Evolutionary conservation across 768 basidiomycete species (phyloP).

Genomic region (Russula brevipes): DNA sequence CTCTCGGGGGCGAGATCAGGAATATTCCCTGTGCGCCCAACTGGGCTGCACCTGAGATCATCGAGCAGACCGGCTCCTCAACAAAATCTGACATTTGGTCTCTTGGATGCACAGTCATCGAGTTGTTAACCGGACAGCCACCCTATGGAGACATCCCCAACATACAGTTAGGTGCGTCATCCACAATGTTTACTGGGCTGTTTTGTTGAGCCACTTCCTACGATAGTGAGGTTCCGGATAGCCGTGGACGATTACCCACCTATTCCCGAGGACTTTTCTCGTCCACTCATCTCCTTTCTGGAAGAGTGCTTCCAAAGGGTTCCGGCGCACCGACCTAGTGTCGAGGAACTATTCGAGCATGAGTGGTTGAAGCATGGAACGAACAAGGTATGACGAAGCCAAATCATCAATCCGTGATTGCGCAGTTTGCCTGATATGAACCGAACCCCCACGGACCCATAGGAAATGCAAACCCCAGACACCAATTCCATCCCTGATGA

Average conservation of each 20-base stretch:
- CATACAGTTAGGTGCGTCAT: neutral
- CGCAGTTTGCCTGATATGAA: neutral
- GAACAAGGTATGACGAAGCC: conserved; percentile 51
- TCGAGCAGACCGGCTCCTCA: neutral
- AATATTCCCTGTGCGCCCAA: neutral
- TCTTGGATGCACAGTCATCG: neutral
- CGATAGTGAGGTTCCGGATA: conserved; percentile 89
- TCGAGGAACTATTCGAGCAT: conserved; percentile 81
- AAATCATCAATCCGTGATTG: neutral
- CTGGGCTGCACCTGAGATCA: neutral
- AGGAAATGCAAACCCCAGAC: neutral
- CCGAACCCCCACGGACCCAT: neutral
- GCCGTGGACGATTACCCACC: conserved; percentile 90
- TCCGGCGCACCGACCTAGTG: conserved; percentile 72
- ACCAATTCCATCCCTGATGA: neutral
- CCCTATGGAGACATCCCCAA: neutral
- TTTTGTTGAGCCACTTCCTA: neutral
- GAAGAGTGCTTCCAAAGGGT: conserved; percentile 84
- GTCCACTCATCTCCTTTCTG: conserved; percentile 73
- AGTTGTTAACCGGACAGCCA: neutral
- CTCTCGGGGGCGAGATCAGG: neutral
- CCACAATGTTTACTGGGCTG: neutral
- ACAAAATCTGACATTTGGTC: neutral
- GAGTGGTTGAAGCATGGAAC: conserved; percentile 81
- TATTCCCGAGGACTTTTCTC: conserved; percentile 72